Conservation (phyloP, 163 green algal genomes). For the Chlorella variabilis region DNA sequence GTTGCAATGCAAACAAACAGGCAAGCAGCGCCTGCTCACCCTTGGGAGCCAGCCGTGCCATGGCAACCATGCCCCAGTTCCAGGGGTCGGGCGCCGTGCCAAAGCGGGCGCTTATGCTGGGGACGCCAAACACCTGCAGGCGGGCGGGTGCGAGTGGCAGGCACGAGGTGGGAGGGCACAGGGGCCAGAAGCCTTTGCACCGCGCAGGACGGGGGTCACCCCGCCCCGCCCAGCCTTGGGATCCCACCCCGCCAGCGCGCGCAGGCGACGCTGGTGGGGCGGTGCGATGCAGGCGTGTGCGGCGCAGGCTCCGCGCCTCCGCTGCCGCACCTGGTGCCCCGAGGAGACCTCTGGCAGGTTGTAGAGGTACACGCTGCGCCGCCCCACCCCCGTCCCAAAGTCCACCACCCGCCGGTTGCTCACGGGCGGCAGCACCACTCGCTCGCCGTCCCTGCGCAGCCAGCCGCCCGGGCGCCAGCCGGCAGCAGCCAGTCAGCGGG, state of each 20-base stretch:
- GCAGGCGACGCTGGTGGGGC: no score
- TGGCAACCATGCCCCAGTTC: constrained; percentile 92
- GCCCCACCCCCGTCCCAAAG: constrained; percentile 88
- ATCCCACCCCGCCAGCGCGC: no score
- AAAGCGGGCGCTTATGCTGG: constrained; percentile 90
- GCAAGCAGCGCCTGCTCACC: not conserved
- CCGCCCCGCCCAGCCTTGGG: no score
- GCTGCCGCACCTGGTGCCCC: constrained; percentile 46
- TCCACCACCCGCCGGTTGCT: constrained; percentile 85
- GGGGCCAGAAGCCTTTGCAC: no score
- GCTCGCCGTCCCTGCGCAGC: constrained; percentile 62
- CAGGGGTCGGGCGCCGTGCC: constrained; percentile 90
- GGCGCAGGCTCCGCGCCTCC: no score
- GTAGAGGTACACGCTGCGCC: constrained; percentile 81
- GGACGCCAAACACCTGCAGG: constrained; percentile 64
- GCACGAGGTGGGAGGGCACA: no score
- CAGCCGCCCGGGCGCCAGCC: no score
- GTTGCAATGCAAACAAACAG: no score
- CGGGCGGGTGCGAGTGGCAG: no score
- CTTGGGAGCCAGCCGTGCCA: constrained; percentile 75
- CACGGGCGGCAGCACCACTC: constrained; percentile 72
- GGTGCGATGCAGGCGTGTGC: no score
- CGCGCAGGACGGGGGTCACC: not conserved
- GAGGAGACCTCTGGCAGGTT: constrained; percentile 87
- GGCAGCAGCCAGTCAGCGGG: no score